Evolutionary conservation across 1,284 basidiomycete species (phyloP).

Genomic region (Malassezia obtusa): DNA sequence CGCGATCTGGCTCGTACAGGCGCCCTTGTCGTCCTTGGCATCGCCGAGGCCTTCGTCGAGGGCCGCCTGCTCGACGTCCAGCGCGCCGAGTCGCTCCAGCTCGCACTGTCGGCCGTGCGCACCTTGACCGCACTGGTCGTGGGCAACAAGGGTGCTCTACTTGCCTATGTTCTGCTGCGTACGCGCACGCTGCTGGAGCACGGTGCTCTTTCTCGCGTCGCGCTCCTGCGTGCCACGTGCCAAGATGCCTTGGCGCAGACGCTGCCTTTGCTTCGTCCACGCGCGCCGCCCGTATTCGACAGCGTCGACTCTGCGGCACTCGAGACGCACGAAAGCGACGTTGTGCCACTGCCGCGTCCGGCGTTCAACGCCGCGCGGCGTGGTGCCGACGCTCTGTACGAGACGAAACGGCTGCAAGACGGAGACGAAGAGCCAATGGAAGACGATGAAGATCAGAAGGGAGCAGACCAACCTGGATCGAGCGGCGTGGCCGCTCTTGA

Average conservation of each 20-base stretch:
- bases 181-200: background rate
- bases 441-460: background rate
- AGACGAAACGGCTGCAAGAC: background rate
- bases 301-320: conserved; percentile 11
- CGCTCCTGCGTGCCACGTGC: conserved; percentile 2
- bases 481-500: no score
- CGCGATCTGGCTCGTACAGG: conserved; percentile 22
- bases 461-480: background rate
- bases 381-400: background rate
- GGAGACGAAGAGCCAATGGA: background rate
- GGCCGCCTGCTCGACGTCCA: background rate
- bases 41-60: conserved; percentile 24
- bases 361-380: background rate
- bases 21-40: conserved; percentile 17
- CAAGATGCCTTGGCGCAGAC: background rate
- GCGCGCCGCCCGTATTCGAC: conserved; percentile 12
- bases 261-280: conserved; percentile 3
- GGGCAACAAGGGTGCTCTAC: background rate
- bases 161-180: conserved; percentile 7
- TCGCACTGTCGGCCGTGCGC: background rate
- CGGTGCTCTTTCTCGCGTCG: background rate
- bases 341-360: background rate
- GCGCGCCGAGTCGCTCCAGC: background rate
- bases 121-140: background rate
- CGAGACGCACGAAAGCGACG: conserved; percentile 6